phyloP scores from a whole-genome alignment of 2,329 filamentous ascomycete species.

The Aspergillus calidoustus region DNA sequence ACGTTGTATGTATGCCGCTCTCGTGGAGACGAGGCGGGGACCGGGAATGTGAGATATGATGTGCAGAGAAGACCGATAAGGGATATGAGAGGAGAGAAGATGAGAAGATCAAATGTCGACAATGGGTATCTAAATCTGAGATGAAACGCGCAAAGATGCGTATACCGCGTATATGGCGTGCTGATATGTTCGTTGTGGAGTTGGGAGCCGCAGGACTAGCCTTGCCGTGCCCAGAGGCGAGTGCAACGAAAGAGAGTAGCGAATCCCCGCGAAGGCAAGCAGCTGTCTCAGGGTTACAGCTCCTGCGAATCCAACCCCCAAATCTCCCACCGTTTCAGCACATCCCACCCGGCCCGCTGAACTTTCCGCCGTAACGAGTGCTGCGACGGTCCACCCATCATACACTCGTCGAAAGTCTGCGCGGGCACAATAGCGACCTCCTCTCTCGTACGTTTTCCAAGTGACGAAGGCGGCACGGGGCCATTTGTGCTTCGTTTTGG shows the following conservation, averaged over 20 bases:
- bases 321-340: slow-evolving; percentile 49
- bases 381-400: slow-evolving; percentile 22
- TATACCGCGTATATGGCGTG: no score
- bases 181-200: no score
- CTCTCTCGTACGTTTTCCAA: slow-evolving; percentile 29
- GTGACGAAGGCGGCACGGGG: slow-evolving; percentile 13
- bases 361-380: slow-evolving; percentile 39
- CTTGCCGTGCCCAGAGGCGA: no score
- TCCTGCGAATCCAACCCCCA: slow-evolving; percentile 50
- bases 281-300: slow-evolving; percentile 23
- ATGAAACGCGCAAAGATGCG: no score
- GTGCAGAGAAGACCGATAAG: not conserved
- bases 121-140: no score
- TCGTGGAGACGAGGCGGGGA: no score
- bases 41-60: no score
- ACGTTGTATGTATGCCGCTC: no score
- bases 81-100: not conserved
- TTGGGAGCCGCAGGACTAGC: no score
- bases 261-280: no score
- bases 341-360: slow-evolving; percentile 45
- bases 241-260: no score
- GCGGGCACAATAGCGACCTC: not conserved
- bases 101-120: not conserved
- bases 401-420: slow-evolving; percentile 5
- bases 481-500: not conserved